Base-by-base conservation (phyloP, 2,329 filamentous ascomycete species). In the Colletotrichum musae region DNA sequence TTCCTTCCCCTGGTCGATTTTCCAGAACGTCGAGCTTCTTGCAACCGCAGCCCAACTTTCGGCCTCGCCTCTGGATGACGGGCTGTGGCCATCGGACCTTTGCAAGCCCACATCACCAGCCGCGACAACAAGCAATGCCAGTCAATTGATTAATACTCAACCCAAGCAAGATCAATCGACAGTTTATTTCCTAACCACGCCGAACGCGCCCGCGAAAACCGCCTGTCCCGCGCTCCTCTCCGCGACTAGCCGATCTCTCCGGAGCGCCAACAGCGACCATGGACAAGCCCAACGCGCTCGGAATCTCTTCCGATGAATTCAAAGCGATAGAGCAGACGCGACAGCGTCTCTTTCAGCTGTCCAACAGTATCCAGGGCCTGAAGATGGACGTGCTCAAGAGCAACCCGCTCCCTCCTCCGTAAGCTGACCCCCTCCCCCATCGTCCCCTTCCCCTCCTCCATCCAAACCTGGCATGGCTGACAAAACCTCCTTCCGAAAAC, bases 271-370 rank as follows among this genome's bases (percentile, higher is more conserved):
- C 4, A 18, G 39, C 26, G 16, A 21, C 5, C 18, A 69, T 69
- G 66, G 66, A 69, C 36, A 69, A 60, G 51, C 62, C 66, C 5
- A 69, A 69, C 45, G 66, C 66, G 15, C 81, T 89, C n/a, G 83
- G 84, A 39, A 79, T 90, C 36, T 84, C 83, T 41, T 83, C 84
- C 32, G 89, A 91, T 21, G 89, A 92, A 78, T 82, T 90, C 73
- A 93, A 91, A 80, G 85, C 88, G 48, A 86, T 95, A 28, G 93
- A 95, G 75, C 88, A 92, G 79, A 89, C 90, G 32, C 88, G 93
- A 48, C 88, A 91, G 75, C 87, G 91, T 32, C 85, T 94, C 24
- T 85, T 86, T 53, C 91, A 93, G 76, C 86, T 95, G 26, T 89
- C 90, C 4, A 91, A 87, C 77, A 93, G 88, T 73, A 88, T 95